Evolutionary conservation across 192 early-diverging fungal genomes (phyloP), one percentile per base, ranked within the genome.

Genomic region (Obelidium mucronatum): DNA sequence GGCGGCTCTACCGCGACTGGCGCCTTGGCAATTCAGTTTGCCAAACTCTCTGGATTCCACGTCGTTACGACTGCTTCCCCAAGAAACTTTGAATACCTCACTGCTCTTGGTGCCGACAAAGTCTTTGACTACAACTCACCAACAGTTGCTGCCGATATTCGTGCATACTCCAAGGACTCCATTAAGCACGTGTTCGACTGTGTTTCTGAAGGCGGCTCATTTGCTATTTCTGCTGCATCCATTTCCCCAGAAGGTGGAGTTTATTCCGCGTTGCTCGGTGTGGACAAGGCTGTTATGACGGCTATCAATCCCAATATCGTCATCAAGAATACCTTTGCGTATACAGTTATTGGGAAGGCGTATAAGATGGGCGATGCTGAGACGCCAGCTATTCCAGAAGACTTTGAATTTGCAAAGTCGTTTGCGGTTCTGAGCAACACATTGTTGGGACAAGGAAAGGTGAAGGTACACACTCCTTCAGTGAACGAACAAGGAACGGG

Each of bases 1-100:
- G 80, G 80, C 40, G 77, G 73, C 11, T 60, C 70, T 19, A 63
- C 73, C 2, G 62, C 78, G 15, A 78, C 76, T 19, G 83, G 83
- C 5, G 37, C 71, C 22, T 69, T 81, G 67, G 83, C 83, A n/a
- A 75, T 84, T 17, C 83, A 84, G 75, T 67, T 79, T n/a, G 79
- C 67, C 13, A 80, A 78, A 55, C 33, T 75, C 5, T 56, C 65
- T 31, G 66, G 66, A 19, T 39, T 80, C 17, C 17, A 55, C 28
- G 79, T 80, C 4, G 76, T 80, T 30, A 51, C 79, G 22, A 79
- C 76, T 30, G 34, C 67, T 13, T 80, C 79, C 3, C 66, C 77
- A 19, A 5, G 52, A 13, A 77, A 63, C 53, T 58, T 61, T 40
- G 76, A 74, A 42, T 64, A 55, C 30, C 26, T 80, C 15, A 42